Conservation (phyloP, 208 protist genomes). For the Trypanosoma scelopori region DNA sequence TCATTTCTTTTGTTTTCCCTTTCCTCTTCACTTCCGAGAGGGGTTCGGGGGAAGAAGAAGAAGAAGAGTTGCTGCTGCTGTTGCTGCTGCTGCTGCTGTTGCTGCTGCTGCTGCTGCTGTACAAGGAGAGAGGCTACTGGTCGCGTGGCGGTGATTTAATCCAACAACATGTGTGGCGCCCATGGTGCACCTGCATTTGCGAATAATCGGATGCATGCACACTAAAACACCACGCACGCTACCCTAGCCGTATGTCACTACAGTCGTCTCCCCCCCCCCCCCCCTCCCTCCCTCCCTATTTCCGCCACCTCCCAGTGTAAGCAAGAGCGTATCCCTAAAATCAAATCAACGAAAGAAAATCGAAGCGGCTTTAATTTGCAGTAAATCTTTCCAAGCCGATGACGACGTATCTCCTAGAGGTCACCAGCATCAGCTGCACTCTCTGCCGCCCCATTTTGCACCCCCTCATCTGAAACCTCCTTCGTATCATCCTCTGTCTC, state of each 20-base stretch:
- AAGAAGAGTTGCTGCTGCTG: too few relatives aligned
- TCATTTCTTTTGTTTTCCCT: not conserved
- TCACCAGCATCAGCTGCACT: constrained; percentile 13
- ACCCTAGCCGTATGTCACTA: too few relatives aligned
- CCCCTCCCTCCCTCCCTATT: too few relatives aligned
- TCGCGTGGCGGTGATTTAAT: not conserved
- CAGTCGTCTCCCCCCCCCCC: too few relatives aligned
- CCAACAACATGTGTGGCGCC: constrained; percentile 16
- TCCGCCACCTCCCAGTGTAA: too few relatives aligned
- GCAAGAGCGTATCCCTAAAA: not conserved
- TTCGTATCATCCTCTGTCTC: constrained; percentile 26
- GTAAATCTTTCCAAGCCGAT: not conserved
- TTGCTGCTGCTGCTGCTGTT: too few relatives aligned
- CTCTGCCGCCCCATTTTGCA: not conserved
- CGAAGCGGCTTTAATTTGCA: not conserved
- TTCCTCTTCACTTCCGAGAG: not conserved
- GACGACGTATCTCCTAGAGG: constrained; percentile 5
- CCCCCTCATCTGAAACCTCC: constrained; percentile 13
- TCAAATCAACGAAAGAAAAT: not conserved
- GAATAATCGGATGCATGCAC: too few relatives aligned
- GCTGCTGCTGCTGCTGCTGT: not conserved
- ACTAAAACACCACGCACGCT: too few relatives aligned
- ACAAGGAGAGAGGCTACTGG: not conserved
- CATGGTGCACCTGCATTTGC: not conserved
- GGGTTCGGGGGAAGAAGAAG: too few relatives aligned